A percentile compares a stretch with the other conserved stretches of the same genome.
Conservation (phyloP, 2,329 filamentous ascomycete genomes). For the Zarea fungicola region DNA sequence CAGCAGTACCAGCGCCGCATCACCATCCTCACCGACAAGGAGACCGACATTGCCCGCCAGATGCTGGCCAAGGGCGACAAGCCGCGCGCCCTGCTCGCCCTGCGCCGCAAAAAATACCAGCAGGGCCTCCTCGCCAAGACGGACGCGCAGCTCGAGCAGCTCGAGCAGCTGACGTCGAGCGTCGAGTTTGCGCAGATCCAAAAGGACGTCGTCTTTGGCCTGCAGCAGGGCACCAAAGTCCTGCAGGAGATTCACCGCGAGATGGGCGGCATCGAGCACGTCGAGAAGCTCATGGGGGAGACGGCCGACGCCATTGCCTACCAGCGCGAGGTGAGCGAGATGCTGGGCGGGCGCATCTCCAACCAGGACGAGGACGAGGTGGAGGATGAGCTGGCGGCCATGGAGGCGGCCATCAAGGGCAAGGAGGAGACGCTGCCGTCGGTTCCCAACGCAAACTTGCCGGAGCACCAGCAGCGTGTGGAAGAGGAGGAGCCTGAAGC, state of each 20-base stretch:
- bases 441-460: slow-evolving; percentile 30
- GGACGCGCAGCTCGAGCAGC: slow-evolving; percentile 86
- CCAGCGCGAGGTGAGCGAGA: slow-evolving; percentile 89
- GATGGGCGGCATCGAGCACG: slow-evolving; percentile 90
- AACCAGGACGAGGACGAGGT: slow-evolving; percentile 97
- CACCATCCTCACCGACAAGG: slow-evolving; percentile 74
- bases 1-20: slow-evolving; percentile 95
- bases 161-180: slow-evolving; percentile 80
- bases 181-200: slow-evolving; percentile 97
- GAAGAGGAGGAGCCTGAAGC: slow-evolving; percentile 15
- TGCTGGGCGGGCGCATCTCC: slow-evolving; percentile 82
- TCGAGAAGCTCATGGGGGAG: slow-evolving; percentile 94
- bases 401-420: slow-evolving; percentile 49
- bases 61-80: slow-evolving; percentile 79
- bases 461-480: slow-evolving; percentile 19
- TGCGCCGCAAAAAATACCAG: slow-evolving; percentile 95
- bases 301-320: slow-evolving; percentile 86
- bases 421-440: slow-evolving; percentile 21
- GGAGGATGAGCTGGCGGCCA: slow-evolving; percentile 83
- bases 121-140: slow-evolving; percentile 84
- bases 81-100: slow-evolving; percentile 73
- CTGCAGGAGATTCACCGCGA: slow-evolving; percentile 88
- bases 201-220: slow-evolving; percentile 88
- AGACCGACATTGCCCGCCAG: slow-evolving; percentile 79
- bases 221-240: slow-evolving; percentile 87